phyloP scores from a whole-genome alignment of 495 filamentous ascomycete species.

The Hypomontagnella monticulosa region DNA sequence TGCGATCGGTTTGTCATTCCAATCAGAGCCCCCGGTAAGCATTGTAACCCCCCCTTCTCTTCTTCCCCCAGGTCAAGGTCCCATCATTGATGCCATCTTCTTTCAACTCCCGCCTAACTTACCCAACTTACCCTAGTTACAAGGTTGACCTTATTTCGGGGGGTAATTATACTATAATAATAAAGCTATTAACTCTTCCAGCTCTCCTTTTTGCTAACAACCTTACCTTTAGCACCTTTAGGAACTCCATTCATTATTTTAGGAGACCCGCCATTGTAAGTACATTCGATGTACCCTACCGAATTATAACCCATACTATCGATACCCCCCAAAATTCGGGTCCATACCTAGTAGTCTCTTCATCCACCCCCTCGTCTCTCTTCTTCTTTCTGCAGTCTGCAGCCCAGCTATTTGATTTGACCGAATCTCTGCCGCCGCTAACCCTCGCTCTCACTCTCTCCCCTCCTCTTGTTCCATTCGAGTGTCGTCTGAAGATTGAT shows the following conservation, averaged over 20 bases:
- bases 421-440: constrained; percentile 43
- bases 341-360: background rate
- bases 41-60: constrained; percentile 28
- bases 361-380: constrained; percentile 2
- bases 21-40: constrained; percentile 35
- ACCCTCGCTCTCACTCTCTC: constrained; percentile 7
- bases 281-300: too few species aligned
- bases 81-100: background rate
- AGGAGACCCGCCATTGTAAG: background rate
- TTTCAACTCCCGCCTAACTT: constrained; percentile 16
- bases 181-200: background rate
- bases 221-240: background rate
- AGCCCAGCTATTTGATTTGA: constrained; percentile 36
- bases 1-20: constrained; percentile 35
- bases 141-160: background rate
- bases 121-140: constrained; percentile 19
- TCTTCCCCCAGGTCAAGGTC: constrained; percentile 14
- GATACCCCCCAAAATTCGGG: constrained; percentile 2
- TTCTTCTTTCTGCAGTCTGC: constrained; percentile 27
- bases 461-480: constrained; percentile 13
- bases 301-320: constrained; percentile 4
- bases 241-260: too few species aligned
- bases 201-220: background rate
- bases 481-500: constrained; percentile 9
- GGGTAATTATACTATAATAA: constrained; percentile 29